Evolutionary conservation across 371 early-diverging fungal genomes (phyloP), one percentile per base, ranked within the genome.

Genomic region (Basidiobolus meristosporus): DNA sequence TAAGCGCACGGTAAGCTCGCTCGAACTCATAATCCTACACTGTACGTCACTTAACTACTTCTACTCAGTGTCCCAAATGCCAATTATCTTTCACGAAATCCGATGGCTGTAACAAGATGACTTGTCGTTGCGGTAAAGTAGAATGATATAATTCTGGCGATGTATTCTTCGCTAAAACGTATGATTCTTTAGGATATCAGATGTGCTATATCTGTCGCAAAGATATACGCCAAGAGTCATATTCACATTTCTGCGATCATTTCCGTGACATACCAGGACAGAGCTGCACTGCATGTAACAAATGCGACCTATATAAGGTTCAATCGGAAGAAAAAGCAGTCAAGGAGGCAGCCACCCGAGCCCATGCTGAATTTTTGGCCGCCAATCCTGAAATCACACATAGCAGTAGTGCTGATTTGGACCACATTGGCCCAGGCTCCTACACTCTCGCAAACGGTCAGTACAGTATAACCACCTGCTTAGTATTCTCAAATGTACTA

Each of bases 161-260:
- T 14, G 18, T 22, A 17, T 7, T 36, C 10, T 33, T 23, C 3
- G 7, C 21, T 11, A n/a, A n/a, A n/a, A n/a, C n/a, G n/a, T n/a
- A n/a, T 36, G 36, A 9, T 10, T 38, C 2, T 20, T 19, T 23
- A 57, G 52, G 63, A 10, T 70, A 70, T 48, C 45, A 57, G 17
- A 77, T 77, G 77, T 77, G 77, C 39, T 73, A 72, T 50, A 51
- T 73, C 3, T 77, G 77, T 42, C 56, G 77, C 41, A 60, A 68
- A 39, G 73, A 71, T 41, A 66, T 71, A 38, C 39, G 48, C 1
- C 39, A 51, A 39, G 70, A 68, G 43, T 62, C 64, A 0, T 77
- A 77, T 39, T 38, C 44, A 10, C 77, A 77, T 48, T 77, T 50
- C 39, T 77, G 73, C 51, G 58, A 66, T 36, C 77, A 76, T 53